Evolutionary conservation across 192 early-diverging fungal genomes (phyloP).

Genomic region (Endogone sp.): DNA sequence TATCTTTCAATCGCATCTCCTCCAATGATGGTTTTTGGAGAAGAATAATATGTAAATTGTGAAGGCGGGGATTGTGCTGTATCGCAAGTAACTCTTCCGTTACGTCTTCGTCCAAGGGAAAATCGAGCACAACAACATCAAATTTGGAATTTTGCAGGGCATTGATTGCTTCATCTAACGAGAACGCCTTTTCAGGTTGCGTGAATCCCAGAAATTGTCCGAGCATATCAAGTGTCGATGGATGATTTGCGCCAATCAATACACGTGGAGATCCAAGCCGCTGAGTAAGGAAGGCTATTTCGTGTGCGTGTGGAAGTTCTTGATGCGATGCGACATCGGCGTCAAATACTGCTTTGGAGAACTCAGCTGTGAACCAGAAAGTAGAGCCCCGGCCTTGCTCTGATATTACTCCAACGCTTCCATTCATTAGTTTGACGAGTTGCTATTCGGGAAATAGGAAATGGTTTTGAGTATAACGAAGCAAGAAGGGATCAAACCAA

Average conservation of each 20-base stretch:
- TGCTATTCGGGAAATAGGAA: constrained; percentile 51
- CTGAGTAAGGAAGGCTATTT: neutral
- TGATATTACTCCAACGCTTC: constrained; percentile 41
- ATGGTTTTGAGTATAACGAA: constrained; percentile 60
- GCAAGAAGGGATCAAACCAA: constrained; percentile 10
- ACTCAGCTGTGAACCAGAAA: constrained; percentile 42
- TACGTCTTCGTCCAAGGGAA: constrained; percentile 13
- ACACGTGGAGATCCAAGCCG: neutral
- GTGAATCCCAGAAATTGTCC: constrained; percentile 9
- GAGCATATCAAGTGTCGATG: constrained; percentile 18
- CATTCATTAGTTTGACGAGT: constrained; percentile 59
- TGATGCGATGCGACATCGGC: neutral
- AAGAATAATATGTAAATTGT: constrained; percentile 21
- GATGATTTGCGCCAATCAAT: constrained; percentile 9
- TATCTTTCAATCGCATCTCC: constrained; percentile 14
- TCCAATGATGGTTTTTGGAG: constrained; percentile 23
- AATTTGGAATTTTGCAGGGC: neutral
- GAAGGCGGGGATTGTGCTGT: neutral
- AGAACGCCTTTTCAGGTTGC: constrained; percentile 4
- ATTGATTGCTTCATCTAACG: constrained; percentile 6
- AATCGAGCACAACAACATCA: constrained; percentile 24
- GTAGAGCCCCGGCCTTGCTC: constrained; percentile 39
- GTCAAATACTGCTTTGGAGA: constrained; percentile 18
- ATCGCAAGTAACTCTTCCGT: constrained; percentile 3
- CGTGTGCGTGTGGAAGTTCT: neutral